Percentiles rank a stretch among this genome's conserved stretches.
phyloP scores from a whole-genome alignment of 495 filamentous ascomycete genomes.

The Hyaloscypha hepaticicola region DNA sequence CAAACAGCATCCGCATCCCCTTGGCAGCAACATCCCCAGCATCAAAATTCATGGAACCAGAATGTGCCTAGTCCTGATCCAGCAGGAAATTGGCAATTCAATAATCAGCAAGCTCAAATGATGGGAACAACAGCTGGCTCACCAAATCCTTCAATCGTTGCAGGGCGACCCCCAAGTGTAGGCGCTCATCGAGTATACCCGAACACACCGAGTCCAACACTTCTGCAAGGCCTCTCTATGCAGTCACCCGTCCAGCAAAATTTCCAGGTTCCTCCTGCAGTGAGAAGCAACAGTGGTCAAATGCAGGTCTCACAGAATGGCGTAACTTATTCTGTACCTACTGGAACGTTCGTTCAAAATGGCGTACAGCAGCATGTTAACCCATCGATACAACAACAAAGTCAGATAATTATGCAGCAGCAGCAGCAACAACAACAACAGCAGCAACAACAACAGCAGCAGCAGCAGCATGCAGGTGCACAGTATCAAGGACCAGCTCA shows the following conservation, averaged over 20 bases:
- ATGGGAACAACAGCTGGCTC: not conserved
- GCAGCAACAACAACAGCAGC: constrained; percentile 11
- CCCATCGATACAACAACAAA: not conserved
- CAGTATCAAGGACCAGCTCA: constrained; percentile 15
- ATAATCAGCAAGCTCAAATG: constrained; percentile 9
- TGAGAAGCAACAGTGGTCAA: constrained; percentile 13
- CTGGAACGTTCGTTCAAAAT: not conserved
- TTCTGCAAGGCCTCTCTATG: constrained; percentile 18
- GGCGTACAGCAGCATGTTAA: not conserved
- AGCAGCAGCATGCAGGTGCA: not conserved
- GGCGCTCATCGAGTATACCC: constrained; percentile 7
- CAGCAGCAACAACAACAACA: constrained; percentile 14
- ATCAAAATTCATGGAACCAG: not conserved
- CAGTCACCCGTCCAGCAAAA: constrained; percentile 20
- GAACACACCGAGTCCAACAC: constrained; percentile 14
- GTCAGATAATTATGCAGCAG: constrained; percentile 5
- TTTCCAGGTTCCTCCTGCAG: constrained; percentile 10
- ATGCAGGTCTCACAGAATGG: not conserved
- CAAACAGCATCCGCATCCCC: not conserved
- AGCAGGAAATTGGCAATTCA: constrained; percentile 16
- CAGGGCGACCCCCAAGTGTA: constrained; percentile 12
- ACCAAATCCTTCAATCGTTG: constrained; percentile 11
- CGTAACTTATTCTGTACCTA: not conserved
- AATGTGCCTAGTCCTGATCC: constrained; percentile 18
- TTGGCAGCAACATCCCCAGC: constrained; percentile 3